A percentile compares a stretch with the other conserved stretches of the same genome.
These are phyloP conservation scores for Cryptococcus jaspeensis DNA, from an alignment of 1,284 basidiomycete species.

Conservation along the genomic window DNA sequence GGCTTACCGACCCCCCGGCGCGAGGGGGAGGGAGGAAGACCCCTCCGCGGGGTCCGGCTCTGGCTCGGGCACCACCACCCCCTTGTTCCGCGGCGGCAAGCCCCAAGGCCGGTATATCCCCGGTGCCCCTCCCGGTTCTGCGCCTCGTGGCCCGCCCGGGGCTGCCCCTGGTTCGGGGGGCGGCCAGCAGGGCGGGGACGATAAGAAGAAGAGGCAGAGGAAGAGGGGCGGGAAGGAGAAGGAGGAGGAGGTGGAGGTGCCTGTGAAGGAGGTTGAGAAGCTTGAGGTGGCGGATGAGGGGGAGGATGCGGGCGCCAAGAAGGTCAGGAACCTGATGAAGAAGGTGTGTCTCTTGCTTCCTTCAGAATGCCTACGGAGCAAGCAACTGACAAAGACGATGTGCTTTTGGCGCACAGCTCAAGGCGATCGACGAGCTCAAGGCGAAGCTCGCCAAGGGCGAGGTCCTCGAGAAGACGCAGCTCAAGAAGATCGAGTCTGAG, in stretches of 20 bases:
- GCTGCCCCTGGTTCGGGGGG: constrained; percentile 18
- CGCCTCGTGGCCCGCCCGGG: constrained; percentile 16
- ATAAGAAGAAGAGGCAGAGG: constrained; percentile 60
- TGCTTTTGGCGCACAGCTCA: constrained; percentile 61
- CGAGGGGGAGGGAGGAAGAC: constrained; percentile 77
- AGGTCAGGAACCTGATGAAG: constrained; percentile 88
- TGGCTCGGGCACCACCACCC: constrained; percentile 61
- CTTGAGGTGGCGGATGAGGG: constrained; percentile 51
- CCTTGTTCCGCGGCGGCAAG: constrained; percentile 60
- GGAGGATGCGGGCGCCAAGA: constrained; percentile 81
- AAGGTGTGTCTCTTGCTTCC: constrained; percentile 61
- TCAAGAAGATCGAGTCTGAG: constrained; percentile 93
- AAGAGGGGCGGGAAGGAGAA: constrained; percentile 57
- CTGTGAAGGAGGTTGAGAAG: constrained; percentile 27
- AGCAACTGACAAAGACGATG: not conserved
- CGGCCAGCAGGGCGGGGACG: constrained; percentile 57
- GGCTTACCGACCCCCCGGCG: constrained; percentile 87
- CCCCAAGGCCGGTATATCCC: constrained; percentile 60
- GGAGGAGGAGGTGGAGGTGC: constrained; percentile 22
- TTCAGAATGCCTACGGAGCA: not conserved
- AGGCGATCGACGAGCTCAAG: constrained; percentile 94
- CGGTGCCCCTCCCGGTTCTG: constrained; percentile 56
- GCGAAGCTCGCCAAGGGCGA: constrained; percentile 83
- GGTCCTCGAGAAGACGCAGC: constrained; percentile 84
- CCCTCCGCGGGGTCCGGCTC: constrained; percentile 31